Conservation (phyloP, 2,329 filamentous ascomycete genomes). For the Nigrospora oryzae region DNA sequence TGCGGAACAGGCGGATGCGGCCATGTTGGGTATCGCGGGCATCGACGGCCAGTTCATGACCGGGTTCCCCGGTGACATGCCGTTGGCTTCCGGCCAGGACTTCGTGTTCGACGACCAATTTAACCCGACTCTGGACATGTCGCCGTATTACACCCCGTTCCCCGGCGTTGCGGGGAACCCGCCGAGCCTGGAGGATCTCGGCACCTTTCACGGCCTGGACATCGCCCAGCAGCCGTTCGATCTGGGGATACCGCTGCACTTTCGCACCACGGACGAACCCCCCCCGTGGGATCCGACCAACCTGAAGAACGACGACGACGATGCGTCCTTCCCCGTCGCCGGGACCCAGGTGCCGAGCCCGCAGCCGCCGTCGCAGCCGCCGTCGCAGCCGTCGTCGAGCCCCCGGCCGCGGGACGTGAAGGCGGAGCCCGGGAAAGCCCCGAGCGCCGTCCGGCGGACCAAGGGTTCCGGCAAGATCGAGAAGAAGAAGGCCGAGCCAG, state of each 20-base stretch:
- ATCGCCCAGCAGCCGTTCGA: conserved; percentile 21
- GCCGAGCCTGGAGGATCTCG: conserved; percentile 18
- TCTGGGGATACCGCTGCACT: conserved; percentile 27
- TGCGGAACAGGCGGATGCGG: conserved; percentile 20
- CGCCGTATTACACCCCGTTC: conserved; percentile 19
- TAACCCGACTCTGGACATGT: conserved; percentile 6
- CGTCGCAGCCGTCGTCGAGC: conserved; percentile 13
- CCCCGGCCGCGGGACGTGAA: conserved; percentile 16
- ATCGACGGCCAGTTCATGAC: conserved; percentile 21
- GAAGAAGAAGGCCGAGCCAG: conserved; percentile 35
- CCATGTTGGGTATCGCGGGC: conserved; percentile 17
- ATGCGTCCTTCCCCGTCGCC: conserved; percentile 21
- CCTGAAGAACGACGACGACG: conserved; percentile 21
- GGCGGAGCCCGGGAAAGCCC: conserved; percentile 14
- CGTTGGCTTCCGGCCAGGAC: conserved; percentile 28
- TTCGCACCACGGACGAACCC: conserved; percentile 25
- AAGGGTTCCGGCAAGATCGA: conserved; percentile 31
- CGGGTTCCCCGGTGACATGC: conserved; percentile 15
- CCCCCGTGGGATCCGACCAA: conserved; percentile 34
- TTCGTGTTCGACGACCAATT: conserved; percentile 28
- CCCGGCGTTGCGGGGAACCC: conserved; percentile 15
- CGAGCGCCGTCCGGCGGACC: conserved; percentile 31
- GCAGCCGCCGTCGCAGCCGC: conserved; percentile 4
- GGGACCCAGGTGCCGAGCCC: conserved; percentile 15
- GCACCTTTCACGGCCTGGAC: conserved; percentile 18